Conservation (phyloP, 257 asterid genomes). For the Coffea canephora region DNA sequence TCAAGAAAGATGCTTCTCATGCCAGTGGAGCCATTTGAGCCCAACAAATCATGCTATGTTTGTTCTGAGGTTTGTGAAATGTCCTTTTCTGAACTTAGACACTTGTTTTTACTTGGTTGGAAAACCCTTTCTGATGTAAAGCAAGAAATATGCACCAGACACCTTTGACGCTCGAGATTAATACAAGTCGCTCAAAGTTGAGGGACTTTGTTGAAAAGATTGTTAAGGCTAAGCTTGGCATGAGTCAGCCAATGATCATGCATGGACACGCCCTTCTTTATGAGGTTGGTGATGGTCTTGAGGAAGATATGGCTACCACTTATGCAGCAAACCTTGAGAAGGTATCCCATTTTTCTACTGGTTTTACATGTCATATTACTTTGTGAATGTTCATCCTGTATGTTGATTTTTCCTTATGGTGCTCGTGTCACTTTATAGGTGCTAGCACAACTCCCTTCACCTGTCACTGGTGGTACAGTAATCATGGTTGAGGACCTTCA, state of each 20-base stretch:
- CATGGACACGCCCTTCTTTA: slow-evolving; percentile 83
- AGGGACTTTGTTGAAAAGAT: slow-evolving; percentile 87
- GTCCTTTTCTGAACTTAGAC: background rate
- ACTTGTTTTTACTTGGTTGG: slow-evolving; percentile 12
- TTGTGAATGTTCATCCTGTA: background rate
- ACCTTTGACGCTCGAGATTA: slow-evolving; percentile 86
- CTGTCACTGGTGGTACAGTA: slow-evolving; percentile 76
- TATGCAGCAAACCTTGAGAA: slow-evolving; percentile 89
- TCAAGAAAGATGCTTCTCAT: slow-evolving; percentile 87
- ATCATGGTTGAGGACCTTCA: slow-evolving; percentile 94
- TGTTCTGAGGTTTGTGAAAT: slow-evolving; percentile 78
- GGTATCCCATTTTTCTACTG: slow-evolving; percentile 39
- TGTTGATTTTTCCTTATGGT: background rate
- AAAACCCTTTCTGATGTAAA: slow-evolving; percentile 19
- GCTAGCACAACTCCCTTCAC: slow-evolving; percentile 81
- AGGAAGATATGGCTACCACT: slow-evolving; percentile 75
- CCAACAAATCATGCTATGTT: slow-evolving; percentile 83
- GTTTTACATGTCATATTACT: background rate
- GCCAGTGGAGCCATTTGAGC: slow-evolving; percentile 96
- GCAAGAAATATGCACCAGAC: slow-evolving; percentile 50
- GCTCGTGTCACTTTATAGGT: slow-evolving; percentile 45
- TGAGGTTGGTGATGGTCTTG: slow-evolving; percentile 98
- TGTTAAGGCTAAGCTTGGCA: slow-evolving; percentile 87
- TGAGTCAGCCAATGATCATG: slow-evolving; percentile 86
- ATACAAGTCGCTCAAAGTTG: slow-evolving; percentile 75